These are phyloP conservation scores for Rickenella mellea DNA, from an alignment of 768 basidiomycete genomes.

Conservation along the genomic window DNA sequence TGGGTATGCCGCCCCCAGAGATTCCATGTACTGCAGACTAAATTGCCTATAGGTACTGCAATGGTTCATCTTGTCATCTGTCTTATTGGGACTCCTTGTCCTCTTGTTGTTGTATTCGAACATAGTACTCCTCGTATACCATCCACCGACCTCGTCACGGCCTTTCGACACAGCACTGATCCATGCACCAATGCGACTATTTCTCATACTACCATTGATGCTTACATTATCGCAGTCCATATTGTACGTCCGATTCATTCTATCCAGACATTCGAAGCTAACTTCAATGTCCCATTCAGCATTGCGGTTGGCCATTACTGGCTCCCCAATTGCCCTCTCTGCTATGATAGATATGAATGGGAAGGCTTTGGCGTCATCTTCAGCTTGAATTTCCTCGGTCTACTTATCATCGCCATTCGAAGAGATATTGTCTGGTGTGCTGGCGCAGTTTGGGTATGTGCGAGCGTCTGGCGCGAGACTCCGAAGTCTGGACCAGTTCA, in stretches of 20 bases:
- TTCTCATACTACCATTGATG: slow-evolving; percentile 39
- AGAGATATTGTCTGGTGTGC: slow-evolving; percentile 70
- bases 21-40: not conserved
- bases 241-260: slow-evolving; percentile 28
- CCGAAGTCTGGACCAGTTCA: slow-evolving; percentile 61
- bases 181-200: slow-evolving; percentile 79
- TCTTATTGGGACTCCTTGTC: slow-evolving; percentile 62
- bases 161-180: slow-evolving; percentile 78
- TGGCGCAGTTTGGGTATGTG: slow-evolving; percentile 65
- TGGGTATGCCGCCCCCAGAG: slow-evolving; percentile 40
- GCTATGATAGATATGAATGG: slow-evolving; percentile 57
- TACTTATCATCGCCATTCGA: slow-evolving; percentile 45
- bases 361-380: slow-evolving; percentile 64
- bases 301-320: slow-evolving; percentile 62
- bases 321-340: slow-evolving; percentile 38
- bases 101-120: slow-evolving; percentile 73
- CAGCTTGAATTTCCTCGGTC: slow-evolving; percentile 47
- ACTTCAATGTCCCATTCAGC: slow-evolving; percentile 27
- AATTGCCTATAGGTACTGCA: slow-evolving; percentile 47
- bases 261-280: not conserved
- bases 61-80: slow-evolving; percentile 67
- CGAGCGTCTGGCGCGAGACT: slow-evolving; percentile 48
- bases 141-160: slow-evolving; percentile 42
- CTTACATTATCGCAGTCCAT: slow-evolving; percentile 55
- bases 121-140: slow-evolving; percentile 66